Base-by-base conservation (phyloP, 768 basidiomycete species). In the Antrodiella citrinella region DNA sequence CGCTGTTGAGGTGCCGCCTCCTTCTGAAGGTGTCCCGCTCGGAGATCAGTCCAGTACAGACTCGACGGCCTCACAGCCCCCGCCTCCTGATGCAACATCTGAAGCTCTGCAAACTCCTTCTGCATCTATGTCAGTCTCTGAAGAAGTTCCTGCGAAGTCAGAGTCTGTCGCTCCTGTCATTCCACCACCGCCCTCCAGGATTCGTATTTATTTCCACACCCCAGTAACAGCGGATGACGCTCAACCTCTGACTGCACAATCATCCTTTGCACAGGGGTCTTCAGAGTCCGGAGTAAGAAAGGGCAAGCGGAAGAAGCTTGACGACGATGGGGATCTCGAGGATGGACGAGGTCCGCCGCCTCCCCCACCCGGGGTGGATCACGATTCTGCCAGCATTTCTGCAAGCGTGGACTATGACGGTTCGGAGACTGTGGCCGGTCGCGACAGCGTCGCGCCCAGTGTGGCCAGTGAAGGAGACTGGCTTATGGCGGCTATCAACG, bases 161-260 rank as follows among this genome's bases (percentile, higher is more conserved):
- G 44, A 46, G n/a, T 51, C 60, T 45, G 61, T 61, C 47, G 47
- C 61, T 44, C 51, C 60, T 13, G 57, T 59, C 41, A 49, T 64
- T 20, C 62, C 68, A 64, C 77, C 60, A 65, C 83, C 67, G 68
- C 84, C 86, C 26, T 89, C 89, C 41, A 84, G 90, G 55, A 82
- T 92, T 59, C 86, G 89, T 60, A 88, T 92, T 51, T 92, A 92
- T 72, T 92, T 92, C 73, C 89, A 91, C 70, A 91, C 89, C 21
- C 90, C 89, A 53, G 86, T 86, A 55, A 80, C 85, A 55, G 76
- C 83, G 61, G 87, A 89, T 71, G 88, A 90, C 67, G 76, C 82
- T 50, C 82, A 79, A 63, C 82, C 82, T 20, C 82, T 87, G 63
- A 81, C 83, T 52, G 78, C 81, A 72, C 68, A 74, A 52, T 72